Evolutionary conservation across 495 filamentous ascomycete species (phyloP).

Genomic region (Penicillium pancosmium): DNA sequence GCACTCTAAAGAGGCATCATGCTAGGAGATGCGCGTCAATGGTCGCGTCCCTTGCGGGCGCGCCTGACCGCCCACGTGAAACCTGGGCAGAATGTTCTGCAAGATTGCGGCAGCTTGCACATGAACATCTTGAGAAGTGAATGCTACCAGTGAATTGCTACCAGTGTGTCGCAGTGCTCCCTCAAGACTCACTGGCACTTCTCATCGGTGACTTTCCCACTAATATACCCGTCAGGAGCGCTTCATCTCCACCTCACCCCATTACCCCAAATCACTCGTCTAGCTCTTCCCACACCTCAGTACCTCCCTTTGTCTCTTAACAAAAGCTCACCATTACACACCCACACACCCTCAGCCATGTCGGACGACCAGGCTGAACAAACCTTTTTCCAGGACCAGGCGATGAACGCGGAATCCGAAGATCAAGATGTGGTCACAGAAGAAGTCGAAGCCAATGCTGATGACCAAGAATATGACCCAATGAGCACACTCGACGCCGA

Average conservation of each 20-base stretch:
- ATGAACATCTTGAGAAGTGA: neutral
- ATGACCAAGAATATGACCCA: slow-evolving; percentile 60
- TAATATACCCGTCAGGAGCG: neutral
- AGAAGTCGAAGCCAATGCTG: slow-evolving; percentile 54
- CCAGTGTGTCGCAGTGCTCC: neutral
- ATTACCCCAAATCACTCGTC: neutral
- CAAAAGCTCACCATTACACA: slow-evolving; percentile 7
- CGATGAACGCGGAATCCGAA: slow-evolving; percentile 50
- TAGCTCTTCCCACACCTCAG: neutral
- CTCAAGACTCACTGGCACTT: neutral
- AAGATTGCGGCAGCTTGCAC: neutral
- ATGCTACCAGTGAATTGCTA: neutral
- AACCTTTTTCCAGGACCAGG: slow-evolving; percentile 61
- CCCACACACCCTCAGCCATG: slow-evolving; percentile 43
- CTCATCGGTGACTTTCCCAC: neutral
- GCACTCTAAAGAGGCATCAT: slow-evolving; percentile 19
- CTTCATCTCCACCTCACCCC: neutral
- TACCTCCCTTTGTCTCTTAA: slow-evolving; percentile 1
- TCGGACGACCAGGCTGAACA: slow-evolving; percentile 63
- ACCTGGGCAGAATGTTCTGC: neutral
- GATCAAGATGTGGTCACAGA: slow-evolving; percentile 45
- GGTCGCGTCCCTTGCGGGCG: slow-evolving; percentile 33
- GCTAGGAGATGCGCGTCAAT: slow-evolving; percentile 28
- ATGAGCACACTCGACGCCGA: slow-evolving; percentile 50
- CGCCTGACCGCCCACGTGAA: slow-evolving; percentile 33